These are phyloP conservation scores for Aspergillus sparsus DNA, from an alignment of 495 filamentous ascomycete species.

Conservation along the genomic window DNA sequence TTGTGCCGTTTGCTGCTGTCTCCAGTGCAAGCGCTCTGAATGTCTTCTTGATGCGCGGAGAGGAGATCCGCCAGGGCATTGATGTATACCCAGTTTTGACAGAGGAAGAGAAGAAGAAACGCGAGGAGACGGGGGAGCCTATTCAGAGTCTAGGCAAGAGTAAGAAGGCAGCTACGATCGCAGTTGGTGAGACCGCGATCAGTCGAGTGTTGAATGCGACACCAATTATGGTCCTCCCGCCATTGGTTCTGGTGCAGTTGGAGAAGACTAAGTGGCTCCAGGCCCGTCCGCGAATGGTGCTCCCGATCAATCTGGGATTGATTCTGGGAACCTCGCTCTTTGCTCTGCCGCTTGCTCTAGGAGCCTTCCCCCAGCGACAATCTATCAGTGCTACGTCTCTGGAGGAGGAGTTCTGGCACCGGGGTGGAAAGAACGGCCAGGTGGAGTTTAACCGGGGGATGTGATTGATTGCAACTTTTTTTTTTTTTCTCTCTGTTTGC, in stretches of 20 bases:
- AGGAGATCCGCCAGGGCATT: constrained; percentile 90
- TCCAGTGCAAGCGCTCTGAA: constrained; percentile 88
- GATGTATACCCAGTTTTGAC: constrained; percentile 82
- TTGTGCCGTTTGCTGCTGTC: constrained; percentile 95
- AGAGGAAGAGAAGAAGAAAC: constrained; percentile 40
- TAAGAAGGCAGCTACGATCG: constrained; percentile 80
- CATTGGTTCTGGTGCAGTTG: constrained; percentile 75
- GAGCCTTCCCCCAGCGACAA: constrained; percentile 90
- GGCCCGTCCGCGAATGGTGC: constrained; percentile 65
- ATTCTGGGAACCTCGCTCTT: constrained; percentile 79
- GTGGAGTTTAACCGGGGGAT: constrained; percentile 93
- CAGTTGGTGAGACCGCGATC: constrained; percentile 88
- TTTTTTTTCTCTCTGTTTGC: not conserved
- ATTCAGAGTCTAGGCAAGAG: constrained; percentile 76
- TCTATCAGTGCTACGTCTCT: constrained; percentile 67
- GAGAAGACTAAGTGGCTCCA: constrained; percentile 66
- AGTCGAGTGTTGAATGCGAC: constrained; percentile 88
- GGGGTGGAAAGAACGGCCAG: constrained; percentile 67
- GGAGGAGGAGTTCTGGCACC: constrained; percentile 78
- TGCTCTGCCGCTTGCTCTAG: constrained; percentile 81
- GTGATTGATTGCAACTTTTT: constrained; percentile 34
- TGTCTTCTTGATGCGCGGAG: constrained; percentile 95
- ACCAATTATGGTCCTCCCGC: constrained; percentile 94
- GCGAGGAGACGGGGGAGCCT: constrained; percentile 60
- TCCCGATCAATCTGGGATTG: constrained; percentile 79